Evolutionary conservation across 352 stramenopile genomes (phyloP), one percentile per base, ranked within the genome.

Genomic region (Plasmopara viticola): DNA sequence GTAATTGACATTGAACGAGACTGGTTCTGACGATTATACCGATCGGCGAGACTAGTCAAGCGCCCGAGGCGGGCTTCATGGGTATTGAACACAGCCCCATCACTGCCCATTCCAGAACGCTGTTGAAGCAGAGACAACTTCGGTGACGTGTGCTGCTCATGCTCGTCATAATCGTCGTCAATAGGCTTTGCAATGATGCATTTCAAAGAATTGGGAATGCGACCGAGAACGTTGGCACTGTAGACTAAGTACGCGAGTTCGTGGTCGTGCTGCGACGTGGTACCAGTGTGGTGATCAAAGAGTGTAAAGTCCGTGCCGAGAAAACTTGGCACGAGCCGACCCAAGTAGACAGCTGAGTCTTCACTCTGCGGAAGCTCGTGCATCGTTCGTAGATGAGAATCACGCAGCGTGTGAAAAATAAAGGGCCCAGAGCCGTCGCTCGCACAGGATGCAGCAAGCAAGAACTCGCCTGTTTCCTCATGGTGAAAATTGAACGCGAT

Each of bases 261-360:
- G 45, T 85, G 75, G 43, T 68, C 60, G 7, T 65, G 68, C 31
- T 35, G 31, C 31, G 31, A 35, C 9, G n/a, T 48, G 25, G 51
- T 34, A 6, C 20, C 37, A 9, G 51, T 56, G 51, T 87, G 71
- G 51, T 95, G 81, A 57, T 95, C 83, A 1, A 88, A 60, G 14
- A 94, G 46, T n/a, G 70, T 87, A 53, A 94, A 93, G 56, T 92
- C 79, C 9, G 78, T 95, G 31, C 86, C 84, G 1, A 94, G 50
- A 50, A 95, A 93, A 48, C 86, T 95, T 18, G 74, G 67, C 28
- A 77, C 58, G 49, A 95, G 79, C 15, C 73, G 78, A 4, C 86
- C 86, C 1, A 95, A 56, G 47, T 90, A 95, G 20, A 88, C 76
- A 15, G 84, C 81, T 20, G 71, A 87, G 51, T 92, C 81, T 44